A percentile compares a stretch with the other conserved stretches of the same genome.
These are phyloP conservation scores for Blepharisma japonicum DNA, from an alignment of 73 alveolate genomes.

Conservation along the genomic window DNA sequence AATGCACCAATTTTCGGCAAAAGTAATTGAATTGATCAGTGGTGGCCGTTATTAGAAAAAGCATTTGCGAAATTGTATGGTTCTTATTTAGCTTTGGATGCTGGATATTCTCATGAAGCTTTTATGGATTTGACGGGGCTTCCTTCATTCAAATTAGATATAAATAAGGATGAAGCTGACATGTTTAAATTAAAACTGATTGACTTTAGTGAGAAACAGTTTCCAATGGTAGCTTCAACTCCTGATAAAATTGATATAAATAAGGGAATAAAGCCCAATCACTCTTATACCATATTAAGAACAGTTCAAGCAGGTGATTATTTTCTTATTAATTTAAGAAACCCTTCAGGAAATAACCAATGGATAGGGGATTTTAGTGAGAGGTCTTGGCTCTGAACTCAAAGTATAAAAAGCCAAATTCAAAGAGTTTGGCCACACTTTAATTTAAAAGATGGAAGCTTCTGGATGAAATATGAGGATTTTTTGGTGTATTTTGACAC, in stretches of 20 bases:
- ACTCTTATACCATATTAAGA: constrained; percentile 71
- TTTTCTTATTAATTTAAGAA: constrained; percentile 65
- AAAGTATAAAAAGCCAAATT: constrained; percentile 51
- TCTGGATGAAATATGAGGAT: constrained; percentile 60
- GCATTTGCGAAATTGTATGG: constrained; percentile 92
- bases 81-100: constrained; percentile 62
- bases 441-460: constrained; percentile 57
- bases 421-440: constrained; percentile 39
- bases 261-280: constrained; percentile 71
- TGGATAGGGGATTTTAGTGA: constrained; percentile 91
- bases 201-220: no score
- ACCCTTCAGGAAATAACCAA: constrained; percentile 88
- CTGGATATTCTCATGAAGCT: constrained; percentile 70
- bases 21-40: constrained; percentile 72
- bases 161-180: no score
- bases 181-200: no score
- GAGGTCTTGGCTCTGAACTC: constrained; percentile 72
- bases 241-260: not conserved
- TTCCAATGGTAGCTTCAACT: not conserved
- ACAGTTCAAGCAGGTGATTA: constrained; percentile 49
- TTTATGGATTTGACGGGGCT: constrained; percentile 79
- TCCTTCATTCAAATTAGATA: constrained; percentile 44
- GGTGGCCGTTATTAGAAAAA: constrained; percentile 86
- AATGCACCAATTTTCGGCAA: constrained; percentile 84
- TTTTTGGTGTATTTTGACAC: constrained; percentile 46